phyloP scores from a whole-genome alignment of 2,329 filamentous ascomycete genomes.

The Teratosphaeria pseudoeucalypti region DNA sequence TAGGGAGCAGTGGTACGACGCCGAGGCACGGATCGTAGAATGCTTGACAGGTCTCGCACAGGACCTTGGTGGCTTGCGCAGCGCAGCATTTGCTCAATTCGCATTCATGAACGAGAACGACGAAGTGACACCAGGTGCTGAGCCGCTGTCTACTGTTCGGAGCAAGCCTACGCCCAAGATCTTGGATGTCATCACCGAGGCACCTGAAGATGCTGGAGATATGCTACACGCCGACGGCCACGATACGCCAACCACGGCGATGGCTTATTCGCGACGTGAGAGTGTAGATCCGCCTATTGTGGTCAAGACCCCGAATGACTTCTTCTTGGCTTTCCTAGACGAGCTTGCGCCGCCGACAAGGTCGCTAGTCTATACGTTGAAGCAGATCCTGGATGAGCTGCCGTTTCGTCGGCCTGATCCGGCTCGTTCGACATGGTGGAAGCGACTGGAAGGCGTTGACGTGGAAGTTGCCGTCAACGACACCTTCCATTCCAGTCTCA shows the following conservation, averaged over 20 bases:
- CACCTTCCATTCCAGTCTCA: conserved; percentile 68
- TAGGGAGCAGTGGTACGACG: conserved; percentile 63
- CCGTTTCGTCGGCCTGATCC: conserved; percentile 52
- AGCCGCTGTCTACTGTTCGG: neutral
- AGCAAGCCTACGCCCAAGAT: conserved; percentile 1
- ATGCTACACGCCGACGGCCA: neutral
- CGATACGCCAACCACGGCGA: neutral
- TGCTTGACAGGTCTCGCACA: conserved; percentile 79
- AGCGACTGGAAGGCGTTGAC: conserved; percentile 34
- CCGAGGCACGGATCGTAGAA: conserved; percentile 66
- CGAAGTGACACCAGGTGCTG: neutral
- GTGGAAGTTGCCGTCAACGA: conserved; percentile 64
- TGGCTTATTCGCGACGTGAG: neutral
- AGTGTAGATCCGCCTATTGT: conserved; percentile 1
- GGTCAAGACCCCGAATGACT: conserved; percentile 51
- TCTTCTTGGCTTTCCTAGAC: conserved; percentile 83
- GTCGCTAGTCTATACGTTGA: conserved; percentile 82
- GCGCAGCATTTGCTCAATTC: conserved; percentile 83
- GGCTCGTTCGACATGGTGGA: conserved; percentile 5
- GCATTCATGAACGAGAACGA: conserved; percentile 59
- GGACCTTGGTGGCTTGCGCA: conserved; percentile 79
- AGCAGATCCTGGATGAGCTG: conserved; percentile 76
- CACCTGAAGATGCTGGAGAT: neutral
- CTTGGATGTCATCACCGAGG: conserved; percentile 8
- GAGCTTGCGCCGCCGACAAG: conserved; percentile 91